These are phyloP conservation scores for Letharia lupina DNA, from an alignment of 495 filamentous ascomycete genomes.

Conservation along the genomic window DNA sequence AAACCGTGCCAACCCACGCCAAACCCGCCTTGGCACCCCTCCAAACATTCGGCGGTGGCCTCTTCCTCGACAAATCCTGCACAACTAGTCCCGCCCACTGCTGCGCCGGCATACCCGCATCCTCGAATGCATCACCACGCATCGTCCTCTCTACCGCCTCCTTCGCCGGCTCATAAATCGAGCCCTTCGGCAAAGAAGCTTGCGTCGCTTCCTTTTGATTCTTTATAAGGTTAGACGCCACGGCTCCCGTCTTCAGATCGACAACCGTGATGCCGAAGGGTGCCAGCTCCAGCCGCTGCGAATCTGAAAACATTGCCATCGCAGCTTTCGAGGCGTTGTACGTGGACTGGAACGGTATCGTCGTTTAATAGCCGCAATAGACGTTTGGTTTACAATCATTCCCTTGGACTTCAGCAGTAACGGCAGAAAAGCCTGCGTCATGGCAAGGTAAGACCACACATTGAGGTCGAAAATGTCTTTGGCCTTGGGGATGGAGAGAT, in stretches of 20 bases:
- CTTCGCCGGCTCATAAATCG: background rate
- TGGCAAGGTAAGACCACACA: conserved; percentile 49
- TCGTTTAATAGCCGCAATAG: background rate
- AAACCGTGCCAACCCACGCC: background rate
- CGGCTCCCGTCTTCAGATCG: background rate
- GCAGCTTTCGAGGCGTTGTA: conserved; percentile 34
- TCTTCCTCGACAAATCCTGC: background rate
- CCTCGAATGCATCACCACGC: background rate
- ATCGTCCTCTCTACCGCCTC: background rate
- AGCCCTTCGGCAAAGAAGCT: background rate
- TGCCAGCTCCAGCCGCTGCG: conserved; percentile 29
- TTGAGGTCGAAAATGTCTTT: conserved; percentile 54
- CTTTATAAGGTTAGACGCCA: background rate
- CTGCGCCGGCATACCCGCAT: background rate
- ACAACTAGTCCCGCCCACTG: background rate
- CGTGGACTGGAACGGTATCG: background rate
- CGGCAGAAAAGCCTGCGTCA: conserved; percentile 47
- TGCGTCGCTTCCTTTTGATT: background rate
- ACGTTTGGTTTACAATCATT: conserved; percentile 42
- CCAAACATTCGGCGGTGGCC: background rate
- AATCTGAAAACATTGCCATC: conserved; percentile 25
- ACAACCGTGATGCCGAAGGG: conserved; percentile 31
- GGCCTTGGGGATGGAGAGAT: conserved; percentile 43
- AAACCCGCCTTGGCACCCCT: background rate
- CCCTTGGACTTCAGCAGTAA: conserved; percentile 46